Evolutionary conservation across 768 basidiomycete species (phyloP).

Genomic region (Cystobasidium tubakii): DNA sequence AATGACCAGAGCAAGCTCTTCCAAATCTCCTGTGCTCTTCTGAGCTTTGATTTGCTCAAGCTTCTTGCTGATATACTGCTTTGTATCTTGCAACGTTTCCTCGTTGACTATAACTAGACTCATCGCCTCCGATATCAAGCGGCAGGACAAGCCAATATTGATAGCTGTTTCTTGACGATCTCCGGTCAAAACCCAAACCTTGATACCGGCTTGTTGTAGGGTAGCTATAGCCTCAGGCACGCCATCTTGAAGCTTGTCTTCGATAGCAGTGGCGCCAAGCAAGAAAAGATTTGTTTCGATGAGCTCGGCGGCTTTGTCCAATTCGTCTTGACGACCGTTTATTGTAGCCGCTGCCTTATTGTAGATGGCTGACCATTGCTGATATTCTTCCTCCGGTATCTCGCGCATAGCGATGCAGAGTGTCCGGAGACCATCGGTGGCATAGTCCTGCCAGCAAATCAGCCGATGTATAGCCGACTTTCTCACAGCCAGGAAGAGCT

Average conservation of each 20-base stretch:
- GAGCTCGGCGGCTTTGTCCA: slow-evolving; percentile 88
- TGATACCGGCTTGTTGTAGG: slow-evolving; percentile 94
- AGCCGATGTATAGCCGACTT: no score
- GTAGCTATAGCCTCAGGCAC: slow-evolving; percentile 98
- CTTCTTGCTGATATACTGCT: slow-evolving; percentile 80
- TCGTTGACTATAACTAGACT: slow-evolving; percentile 96
- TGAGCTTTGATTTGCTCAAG: slow-evolving; percentile 89
- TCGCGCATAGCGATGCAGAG: slow-evolving; percentile 94
- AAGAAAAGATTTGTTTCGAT: slow-evolving; percentile 91
- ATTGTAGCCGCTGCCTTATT: slow-evolving; percentile 89
- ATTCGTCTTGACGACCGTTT: slow-evolving; percentile 86
- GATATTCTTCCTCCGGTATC: slow-evolving; percentile 82
- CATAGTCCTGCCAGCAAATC: slow-evolving; percentile 78
- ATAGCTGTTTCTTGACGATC: slow-evolving; percentile 99
- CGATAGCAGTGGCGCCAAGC: slow-evolving; percentile 93
- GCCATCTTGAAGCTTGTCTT: slow-evolving; percentile 96
- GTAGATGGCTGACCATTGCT: slow-evolving; percentile 79
- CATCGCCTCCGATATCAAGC: slow-evolving; percentile 96
- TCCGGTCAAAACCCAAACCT: slow-evolving; percentile 97
- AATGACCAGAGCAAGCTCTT: slow-evolving; percentile 90
- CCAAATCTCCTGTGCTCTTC: slow-evolving; percentile 78
- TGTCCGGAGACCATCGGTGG: slow-evolving; percentile 91
- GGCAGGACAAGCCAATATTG: slow-evolving; percentile 96
- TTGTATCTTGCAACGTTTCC: slow-evolving; percentile 69
- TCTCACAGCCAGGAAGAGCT: slow-evolving; percentile 38